Conservation (phyloP, 2,329 filamentous ascomycete species). For the Arthrobotrys sphaeroides region DNA sequence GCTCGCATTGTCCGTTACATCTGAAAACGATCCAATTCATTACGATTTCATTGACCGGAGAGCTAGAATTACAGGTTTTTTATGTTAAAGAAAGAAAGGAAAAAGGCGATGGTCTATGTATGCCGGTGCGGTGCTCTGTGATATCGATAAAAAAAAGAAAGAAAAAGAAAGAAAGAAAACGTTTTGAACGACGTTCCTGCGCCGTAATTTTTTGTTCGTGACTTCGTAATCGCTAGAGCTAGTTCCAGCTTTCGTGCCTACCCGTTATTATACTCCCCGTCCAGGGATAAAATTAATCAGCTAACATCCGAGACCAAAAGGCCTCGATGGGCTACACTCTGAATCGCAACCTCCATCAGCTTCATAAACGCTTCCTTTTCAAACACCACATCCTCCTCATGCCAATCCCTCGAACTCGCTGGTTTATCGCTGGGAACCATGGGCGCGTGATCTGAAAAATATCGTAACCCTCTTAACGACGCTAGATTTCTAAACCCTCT, state of each 20-base stretch:
- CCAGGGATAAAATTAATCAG: neutral
- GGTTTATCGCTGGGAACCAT: constrained; percentile 22
- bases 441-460: constrained; percentile 61
- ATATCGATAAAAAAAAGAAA: no score
- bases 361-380: constrained; percentile 58
- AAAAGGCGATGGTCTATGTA: no score
- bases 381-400: constrained; percentile 57
- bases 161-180: no score
- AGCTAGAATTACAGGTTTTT: no score
- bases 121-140: no score
- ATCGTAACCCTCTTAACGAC: constrained; percentile 60
- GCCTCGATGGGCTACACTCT: constrained; percentile 47
- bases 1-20: no score
- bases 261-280: neutral
- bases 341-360: constrained; percentile 56
- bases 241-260: neutral
- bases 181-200: no score
- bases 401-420: constrained; percentile 53
- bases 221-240: no score
- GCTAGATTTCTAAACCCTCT: constrained; percentile 64
- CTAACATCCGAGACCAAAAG: constrained; percentile 38
- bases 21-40: no score
- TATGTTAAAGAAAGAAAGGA: no score
- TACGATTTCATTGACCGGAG: no score
- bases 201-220: no score